Evolutionary conservation across 1,284 basidiomycete genomes (phyloP), one percentile per base, ranked within the genome.

Genomic region (Anthracocystis walkeri): DNA sequence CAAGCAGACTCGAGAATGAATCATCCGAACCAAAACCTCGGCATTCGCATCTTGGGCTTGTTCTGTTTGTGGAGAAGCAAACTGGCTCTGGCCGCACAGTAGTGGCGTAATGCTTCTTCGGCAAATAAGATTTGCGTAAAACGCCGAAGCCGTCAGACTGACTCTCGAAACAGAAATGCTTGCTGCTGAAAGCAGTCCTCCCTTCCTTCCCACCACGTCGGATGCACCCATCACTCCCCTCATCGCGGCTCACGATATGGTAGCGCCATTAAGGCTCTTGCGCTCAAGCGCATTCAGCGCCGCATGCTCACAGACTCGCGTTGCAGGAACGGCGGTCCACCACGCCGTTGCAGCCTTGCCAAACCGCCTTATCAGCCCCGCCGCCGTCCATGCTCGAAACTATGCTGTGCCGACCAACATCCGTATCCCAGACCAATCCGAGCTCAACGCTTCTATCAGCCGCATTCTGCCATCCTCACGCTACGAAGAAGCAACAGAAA

Each of bases 391-490:
- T 35, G 16, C 27, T 20, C 55, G 70, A 51, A 42, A 42, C 23
- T 65, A 58, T 31, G 71, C 71, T 3, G 49, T 58, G 20, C 53
- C 61, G 14, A 51, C 61, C 33, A 57, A 54, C 41, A 61, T 68
- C 18, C 41, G 38, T 18, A 29, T 55, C 1, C 71, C 61, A 5
- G 55, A 74, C 23, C 50, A 51, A 6, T 38, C 58, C 14, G 71
- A 74, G 40, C 53, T 74, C 0, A 52, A 69, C 11, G 53, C 66
- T 5, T 57, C 71, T 3, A 44, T 74, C 21, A 35, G 45, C 12
- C 62, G 71, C 5, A 74, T 74, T 41, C 41, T 68, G 20, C 65
- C 71, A 21, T 31, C 54, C 3, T 25, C 58, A 3, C 62, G 68
- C n/a, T 70, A 70, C 41, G 49, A 57, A 21, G 10, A 52, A 16